These are phyloP conservation scores for Penicillium sp. DNA, from an alignment of 2,329 filamentous ascomycete genomes.

Conservation along the genomic window DNA sequence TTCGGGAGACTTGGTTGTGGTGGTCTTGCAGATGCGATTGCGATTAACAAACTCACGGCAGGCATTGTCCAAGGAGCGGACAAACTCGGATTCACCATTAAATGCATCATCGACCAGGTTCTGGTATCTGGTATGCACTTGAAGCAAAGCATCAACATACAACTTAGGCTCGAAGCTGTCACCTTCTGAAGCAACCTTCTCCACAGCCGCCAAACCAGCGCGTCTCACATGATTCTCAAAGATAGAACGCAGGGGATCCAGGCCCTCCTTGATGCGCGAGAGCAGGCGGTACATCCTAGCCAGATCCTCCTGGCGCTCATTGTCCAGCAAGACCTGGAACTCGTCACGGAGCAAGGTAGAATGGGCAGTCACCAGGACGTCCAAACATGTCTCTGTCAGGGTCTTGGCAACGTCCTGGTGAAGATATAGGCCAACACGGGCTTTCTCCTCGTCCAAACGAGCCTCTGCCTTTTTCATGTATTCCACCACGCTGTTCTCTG, in stretches of 20 bases:
- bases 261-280: conserved; percentile 83
- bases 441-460: conserved; percentile 88
- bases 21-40: conserved; percentile 92
- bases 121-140: conserved; percentile 92
- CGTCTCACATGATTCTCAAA: conserved; percentile 94
- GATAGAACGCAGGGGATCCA: conserved; percentile 81
- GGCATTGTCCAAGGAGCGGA: conserved; percentile 91
- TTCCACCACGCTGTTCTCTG: conserved; percentile 95
- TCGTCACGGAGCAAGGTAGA: conserved; percentile 86
- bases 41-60: conserved; percentile 98
- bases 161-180: conserved; percentile 94
- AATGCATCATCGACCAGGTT: conserved; percentile 90
- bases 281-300: conserved; percentile 94
- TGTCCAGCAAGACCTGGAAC: conserved; percentile 90
- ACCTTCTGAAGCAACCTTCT: conserved; percentile 85
- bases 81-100: conserved; percentile 94
- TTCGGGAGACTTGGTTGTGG: conserved; percentile 92
- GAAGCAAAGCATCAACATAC: conserved; percentile 91
- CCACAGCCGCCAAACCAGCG: conserved; percentile 82
- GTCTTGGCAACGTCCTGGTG: conserved; percentile 84
- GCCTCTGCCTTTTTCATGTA: conserved; percentile 99
- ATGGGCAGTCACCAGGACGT: conserved; percentile 87
- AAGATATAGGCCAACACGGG: conserved; percentile 87
- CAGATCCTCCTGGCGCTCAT: conserved; percentile 93
- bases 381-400: conserved; percentile 85